These are phyloP conservation scores for Penicillium sp. DNA, from an alignment of 2,329 filamentous ascomycete genomes.

Conservation along the genomic window DNA sequence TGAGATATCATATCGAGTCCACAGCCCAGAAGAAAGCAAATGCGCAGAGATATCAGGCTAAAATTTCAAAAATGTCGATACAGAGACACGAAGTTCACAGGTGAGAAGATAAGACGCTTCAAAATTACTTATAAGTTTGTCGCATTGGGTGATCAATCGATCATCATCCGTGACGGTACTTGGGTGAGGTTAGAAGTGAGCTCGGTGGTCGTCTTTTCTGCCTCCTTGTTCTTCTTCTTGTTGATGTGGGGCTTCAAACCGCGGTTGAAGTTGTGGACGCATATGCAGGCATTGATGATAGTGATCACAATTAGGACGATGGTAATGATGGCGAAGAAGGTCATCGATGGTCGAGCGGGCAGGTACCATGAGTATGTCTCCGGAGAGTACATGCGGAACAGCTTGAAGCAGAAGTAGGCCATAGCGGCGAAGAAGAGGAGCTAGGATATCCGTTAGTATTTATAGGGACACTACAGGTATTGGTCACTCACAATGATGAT, in stretches of 20 bases:
- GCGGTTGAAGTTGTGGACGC: conserved; percentile 84
- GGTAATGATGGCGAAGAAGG: conserved; percentile 90
- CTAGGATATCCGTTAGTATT: conserved; percentile 33
- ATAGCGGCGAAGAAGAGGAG: conserved; percentile 82
- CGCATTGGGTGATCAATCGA: conserved; percentile 32
- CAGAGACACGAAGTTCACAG: conserved; percentile 22
- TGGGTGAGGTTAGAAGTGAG: conserved; percentile 37
- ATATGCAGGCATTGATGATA: conserved; percentile 79
- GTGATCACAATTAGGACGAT: conserved; percentile 84
- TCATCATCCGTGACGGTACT: conserved; percentile 45
- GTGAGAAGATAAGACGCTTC: conserved; percentile 28
- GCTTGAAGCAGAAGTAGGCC: conserved; percentile 96
- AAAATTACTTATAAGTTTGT: conserved; percentile 15
- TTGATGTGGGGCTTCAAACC: conserved; percentile 84
- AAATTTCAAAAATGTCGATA: conserved; percentile 40
- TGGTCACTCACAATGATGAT: conserved; percentile 60
- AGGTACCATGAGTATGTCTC: conserved; percentile 59
- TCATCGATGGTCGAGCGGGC: conserved; percentile 79
- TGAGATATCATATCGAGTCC: conserved; percentile 32
- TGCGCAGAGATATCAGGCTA: conserved; percentile 19
- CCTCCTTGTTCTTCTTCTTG: conserved; percentile 51
- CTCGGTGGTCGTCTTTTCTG: conserved; percentile 44
- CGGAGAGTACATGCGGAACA: conserved; percentile 86
- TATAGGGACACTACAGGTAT: background rate
- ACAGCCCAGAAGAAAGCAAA: conserved; percentile 21